A percentile compares a stretch with the other conserved stretches of the same genome.
phyloP scores from a whole-genome alignment of 2,329 filamentous ascomycete genomes.

The Nothophaeocryptopus gaeumannii region DNA sequence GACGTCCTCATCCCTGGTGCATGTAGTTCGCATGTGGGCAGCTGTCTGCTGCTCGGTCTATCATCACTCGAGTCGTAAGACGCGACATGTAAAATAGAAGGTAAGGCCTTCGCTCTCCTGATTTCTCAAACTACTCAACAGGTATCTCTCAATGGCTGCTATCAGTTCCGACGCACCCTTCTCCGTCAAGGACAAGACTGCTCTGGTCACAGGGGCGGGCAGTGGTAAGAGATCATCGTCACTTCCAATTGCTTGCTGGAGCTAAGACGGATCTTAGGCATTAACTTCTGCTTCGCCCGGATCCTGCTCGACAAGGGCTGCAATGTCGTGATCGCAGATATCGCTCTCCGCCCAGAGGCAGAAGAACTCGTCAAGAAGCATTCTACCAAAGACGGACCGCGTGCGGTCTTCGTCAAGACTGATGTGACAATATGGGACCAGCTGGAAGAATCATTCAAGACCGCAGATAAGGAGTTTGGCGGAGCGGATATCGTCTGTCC shows the following conservation, averaged over 20 bases:
- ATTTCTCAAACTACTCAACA: too few species aligned
- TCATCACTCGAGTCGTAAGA: too few species aligned
- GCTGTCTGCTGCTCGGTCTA: too few species aligned
- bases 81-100: too few species aligned
- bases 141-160: slow-evolving; percentile 20
- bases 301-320: slow-evolving; percentile 46
- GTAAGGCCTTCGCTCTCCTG: too few species aligned
- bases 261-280: slow-evolving; percentile 36
- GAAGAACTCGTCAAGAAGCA: slow-evolving; percentile 41
- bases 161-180: slow-evolving; percentile 32
- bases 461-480: slow-evolving; percentile 49
- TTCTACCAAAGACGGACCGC: slow-evolving; percentile 29
- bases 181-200: slow-evolving; percentile 45
- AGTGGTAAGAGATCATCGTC: slow-evolving; percentile 30
- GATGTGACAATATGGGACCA: slow-evolving; percentile 52
- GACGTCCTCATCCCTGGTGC: too few species aligned
- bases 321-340: slow-evolving; percentile 50
- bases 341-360: slow-evolving; percentile 48
- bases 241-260: neutral
- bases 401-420: slow-evolving; percentile 45
- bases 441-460: slow-evolving; percentile 49
- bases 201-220: slow-evolving; percentile 49
- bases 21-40: too few species aligned
- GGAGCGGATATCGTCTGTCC: slow-evolving; percentile 48
- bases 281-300: slow-evolving; percentile 47